Evolutionary conservation across 257 asterid species (phyloP).

Genomic region (Fraxinus cuspidata): DNA sequence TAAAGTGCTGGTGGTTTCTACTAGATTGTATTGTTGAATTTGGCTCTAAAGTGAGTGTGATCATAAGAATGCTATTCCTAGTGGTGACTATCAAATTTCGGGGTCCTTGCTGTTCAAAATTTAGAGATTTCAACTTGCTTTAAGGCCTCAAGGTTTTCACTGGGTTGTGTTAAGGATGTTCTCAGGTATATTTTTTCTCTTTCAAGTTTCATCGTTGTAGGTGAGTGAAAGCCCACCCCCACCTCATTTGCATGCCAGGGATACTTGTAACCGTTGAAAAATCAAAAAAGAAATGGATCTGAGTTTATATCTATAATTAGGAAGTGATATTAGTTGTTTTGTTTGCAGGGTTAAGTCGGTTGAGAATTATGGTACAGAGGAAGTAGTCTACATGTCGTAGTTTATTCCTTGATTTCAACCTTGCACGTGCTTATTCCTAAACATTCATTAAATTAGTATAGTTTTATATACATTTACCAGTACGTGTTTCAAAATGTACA

Average conservation of each 20-base stretch:
- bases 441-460: no score
- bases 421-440: no score
- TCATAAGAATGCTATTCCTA: background rate
- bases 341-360: background rate
- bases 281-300: background rate
- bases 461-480: no score
- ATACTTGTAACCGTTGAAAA: background rate
- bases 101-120: background rate
- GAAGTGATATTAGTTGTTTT: background rate
- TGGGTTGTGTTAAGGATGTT: background rate
- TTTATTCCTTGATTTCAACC: no score
- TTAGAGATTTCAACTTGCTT: background rate
- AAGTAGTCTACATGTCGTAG: no score
- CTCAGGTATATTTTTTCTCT: background rate
- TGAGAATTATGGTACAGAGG: background rate
- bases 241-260: background rate
- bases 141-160: background rate
- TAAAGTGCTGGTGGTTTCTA: background rate
- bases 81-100: background rate
- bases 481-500: no score
- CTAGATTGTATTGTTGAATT: background rate
- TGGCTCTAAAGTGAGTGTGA: background rate
- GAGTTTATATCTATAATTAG: background rate
- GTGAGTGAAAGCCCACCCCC: background rate
- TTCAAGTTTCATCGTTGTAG: background rate